A percentile compares a stretch with the other conserved stretches of the same genome.
Conservation (phyloP, 2,329 filamentous ascomycete genomes). For the Botrytis tulipae region DNA sequence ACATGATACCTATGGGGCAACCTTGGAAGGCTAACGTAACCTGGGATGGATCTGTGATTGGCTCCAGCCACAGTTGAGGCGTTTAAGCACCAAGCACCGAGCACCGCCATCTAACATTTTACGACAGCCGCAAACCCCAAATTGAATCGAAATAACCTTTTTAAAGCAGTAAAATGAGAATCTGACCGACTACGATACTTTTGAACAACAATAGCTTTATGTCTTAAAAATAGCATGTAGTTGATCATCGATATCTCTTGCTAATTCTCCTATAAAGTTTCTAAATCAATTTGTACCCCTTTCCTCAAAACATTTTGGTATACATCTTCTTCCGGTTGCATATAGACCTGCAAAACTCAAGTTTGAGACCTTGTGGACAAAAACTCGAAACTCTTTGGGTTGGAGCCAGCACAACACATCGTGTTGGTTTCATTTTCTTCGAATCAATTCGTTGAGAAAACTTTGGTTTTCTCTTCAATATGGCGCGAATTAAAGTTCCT, state of each 20-base stretch:
- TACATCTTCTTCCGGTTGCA: conserved; percentile 9
- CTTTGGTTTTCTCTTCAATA: conserved; percentile 18
- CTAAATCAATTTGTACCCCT: neutral
- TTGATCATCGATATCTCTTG: conserved; percentile 2
- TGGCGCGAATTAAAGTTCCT: conserved; percentile 24
- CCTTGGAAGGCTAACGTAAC: conserved; percentile 9
- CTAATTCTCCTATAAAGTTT: conserved; percentile 4
- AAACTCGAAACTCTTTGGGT: conserved; percentile 10
- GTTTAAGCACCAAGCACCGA: neutral
- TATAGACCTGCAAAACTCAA: conserved; percentile 3
- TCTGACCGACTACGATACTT: conserved; percentile 18
- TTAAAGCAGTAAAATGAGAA: conserved; percentile 19
- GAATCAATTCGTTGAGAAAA: neutral
- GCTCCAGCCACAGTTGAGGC: conserved; percentile 18
- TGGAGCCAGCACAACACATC: conserved; percentile 16
- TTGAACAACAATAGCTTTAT: conserved; percentile 13
- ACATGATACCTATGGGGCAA: neutral
- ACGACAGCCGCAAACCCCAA: neutral
- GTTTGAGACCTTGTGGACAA: conserved; percentile 12
- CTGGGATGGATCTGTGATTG: conserved; percentile 7
- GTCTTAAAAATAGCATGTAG: conserved; percentile 11
- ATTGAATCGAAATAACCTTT: conserved; percentile 18
- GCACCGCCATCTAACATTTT: conserved; percentile 9
- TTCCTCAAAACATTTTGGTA: neutral
- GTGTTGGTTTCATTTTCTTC: neutral